Conservation (phyloP, 345 rosid genomes). For the Pistacia vera region DNA sequence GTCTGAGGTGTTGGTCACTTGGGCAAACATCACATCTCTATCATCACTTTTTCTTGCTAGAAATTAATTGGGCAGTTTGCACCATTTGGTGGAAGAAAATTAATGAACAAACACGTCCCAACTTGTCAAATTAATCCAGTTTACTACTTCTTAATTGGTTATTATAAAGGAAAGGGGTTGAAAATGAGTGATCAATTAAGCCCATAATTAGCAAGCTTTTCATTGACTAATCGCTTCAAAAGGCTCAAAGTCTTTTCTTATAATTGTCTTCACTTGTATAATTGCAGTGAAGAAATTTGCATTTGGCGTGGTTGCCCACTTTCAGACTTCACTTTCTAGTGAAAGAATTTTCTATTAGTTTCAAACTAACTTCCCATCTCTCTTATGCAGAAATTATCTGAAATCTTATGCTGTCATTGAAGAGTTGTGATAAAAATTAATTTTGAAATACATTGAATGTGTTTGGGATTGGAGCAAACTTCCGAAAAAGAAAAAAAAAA, state of each 20-base stretch:
- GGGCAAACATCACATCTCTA: not conserved
- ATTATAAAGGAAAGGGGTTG: not conserved
- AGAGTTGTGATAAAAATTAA: too few relatives aligned
- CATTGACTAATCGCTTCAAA: not conserved
- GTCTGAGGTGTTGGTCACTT: conserved; percentile 15
- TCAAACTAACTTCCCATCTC: too few relatives aligned
- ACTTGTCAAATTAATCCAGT: not conserved
- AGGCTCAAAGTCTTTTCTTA: not conserved
- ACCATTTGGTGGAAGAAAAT: not conserved
- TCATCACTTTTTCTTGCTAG: not conserved
- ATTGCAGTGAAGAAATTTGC: not conserved
- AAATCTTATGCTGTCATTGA: too few relatives aligned
- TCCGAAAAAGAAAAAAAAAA: too few relatives aligned
- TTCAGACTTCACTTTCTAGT: not conserved
- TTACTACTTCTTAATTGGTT: too few relatives aligned
- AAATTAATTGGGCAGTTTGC: conserved; percentile 1
- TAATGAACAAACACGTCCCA: not conserved
- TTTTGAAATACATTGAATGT: too few relatives aligned
- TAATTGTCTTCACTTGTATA: too few relatives aligned
- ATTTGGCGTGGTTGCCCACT: not conserved
- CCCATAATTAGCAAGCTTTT: not conserved
- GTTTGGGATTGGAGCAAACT: too few relatives aligned
- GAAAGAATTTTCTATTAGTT: too few relatives aligned
- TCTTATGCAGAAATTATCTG: too few relatives aligned
- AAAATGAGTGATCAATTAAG: not conserved